phyloP scores from a whole-genome alignment of 2,329 filamentous ascomycete species.

The Rhytidhysteron rufulum region DNA sequence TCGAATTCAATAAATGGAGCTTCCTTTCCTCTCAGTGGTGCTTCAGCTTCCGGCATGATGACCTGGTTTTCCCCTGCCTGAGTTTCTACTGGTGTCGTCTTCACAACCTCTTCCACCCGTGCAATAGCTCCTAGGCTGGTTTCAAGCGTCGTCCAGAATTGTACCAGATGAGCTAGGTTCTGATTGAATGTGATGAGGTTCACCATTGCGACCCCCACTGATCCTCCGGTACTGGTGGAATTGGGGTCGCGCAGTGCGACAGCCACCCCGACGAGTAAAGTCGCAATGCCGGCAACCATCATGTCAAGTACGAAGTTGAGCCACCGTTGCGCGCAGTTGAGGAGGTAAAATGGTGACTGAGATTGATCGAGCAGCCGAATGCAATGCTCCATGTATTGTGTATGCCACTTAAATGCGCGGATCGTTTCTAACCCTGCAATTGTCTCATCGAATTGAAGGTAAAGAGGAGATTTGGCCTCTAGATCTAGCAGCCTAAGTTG shows the following conservation, averaged over 20 bases:
- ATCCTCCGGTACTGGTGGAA: slow-evolving; percentile 39
- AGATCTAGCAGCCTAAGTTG: slow-evolving; percentile 52
- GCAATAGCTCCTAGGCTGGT: slow-evolving; percentile 56
- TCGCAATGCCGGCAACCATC: slow-evolving; percentile 37
- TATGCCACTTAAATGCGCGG: slow-evolving; percentile 50
- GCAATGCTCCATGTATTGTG: slow-evolving; percentile 34
- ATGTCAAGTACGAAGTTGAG: slow-evolving; percentile 40
- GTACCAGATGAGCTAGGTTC: slow-evolving; percentile 48
- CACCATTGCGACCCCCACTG: slow-evolving; percentile 51
- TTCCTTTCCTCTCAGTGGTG: slow-evolving; percentile 43
- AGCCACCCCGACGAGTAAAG: slow-evolving; percentile 33
- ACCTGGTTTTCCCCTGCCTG: slow-evolving; percentile 49
- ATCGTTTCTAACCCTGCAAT: slow-evolving; percentile 48
- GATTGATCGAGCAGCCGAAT: slow-evolving; percentile 36
- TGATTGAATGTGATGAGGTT: slow-evolving; percentile 53
- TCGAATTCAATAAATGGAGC: slow-evolving; percentile 42
- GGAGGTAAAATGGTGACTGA: slow-evolving; percentile 44
- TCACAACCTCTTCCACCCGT: slow-evolving; percentile 52
- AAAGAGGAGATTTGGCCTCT: slow-evolving; percentile 48
- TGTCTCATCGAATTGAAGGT: slow-evolving; percentile 51
- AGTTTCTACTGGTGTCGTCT: slow-evolving; percentile 43
- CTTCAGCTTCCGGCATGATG: slow-evolving; percentile 28
- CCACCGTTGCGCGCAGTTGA: slow-evolving; percentile 46
- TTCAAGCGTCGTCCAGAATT: slow-evolving; percentile 56
- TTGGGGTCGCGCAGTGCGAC: slow-evolving; percentile 38